phyloP scores from a whole-genome alignment of 129 eudicot species.

The Scalesia atractyloides region DNA sequence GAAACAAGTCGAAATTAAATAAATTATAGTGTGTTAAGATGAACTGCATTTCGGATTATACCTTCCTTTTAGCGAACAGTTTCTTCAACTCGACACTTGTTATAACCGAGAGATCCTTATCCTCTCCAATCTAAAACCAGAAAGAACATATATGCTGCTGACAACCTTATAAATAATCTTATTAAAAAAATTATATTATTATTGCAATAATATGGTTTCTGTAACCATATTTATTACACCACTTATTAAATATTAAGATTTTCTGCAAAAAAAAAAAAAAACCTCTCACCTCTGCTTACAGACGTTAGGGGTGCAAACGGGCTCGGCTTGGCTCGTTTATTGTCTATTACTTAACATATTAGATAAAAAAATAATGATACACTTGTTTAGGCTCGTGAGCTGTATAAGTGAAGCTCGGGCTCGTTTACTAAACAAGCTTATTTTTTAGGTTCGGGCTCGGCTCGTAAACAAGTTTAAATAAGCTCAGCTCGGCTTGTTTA shows the following conservation, averaged over 20 bases:
- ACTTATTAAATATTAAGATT: not conserved
- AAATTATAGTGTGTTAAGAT: not conserved
- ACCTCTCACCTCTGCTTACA: too few relatives aligned
- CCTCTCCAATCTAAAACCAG: constrained; percentile 73
- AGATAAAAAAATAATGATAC: too few relatives aligned
- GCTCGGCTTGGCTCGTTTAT: too few relatives aligned
- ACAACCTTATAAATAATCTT: not conserved
- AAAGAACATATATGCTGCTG: not conserved
- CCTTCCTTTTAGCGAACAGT: constrained; percentile 65
- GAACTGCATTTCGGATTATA: constrained; percentile 15
- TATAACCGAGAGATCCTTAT: constrained; percentile 68
- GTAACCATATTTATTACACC: not conserved
- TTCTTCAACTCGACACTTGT: constrained; percentile 69
- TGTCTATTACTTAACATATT: too few relatives aligned
- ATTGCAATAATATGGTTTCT: not conserved
- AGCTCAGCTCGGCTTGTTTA: too few relatives aligned
- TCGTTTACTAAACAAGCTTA: too few relatives aligned
- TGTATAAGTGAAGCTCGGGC: too few relatives aligned
- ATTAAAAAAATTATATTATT: not conserved
- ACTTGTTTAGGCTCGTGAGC: too few relatives aligned
- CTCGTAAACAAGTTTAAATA: too few relatives aligned
- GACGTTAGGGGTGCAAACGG: too few relatives aligned
- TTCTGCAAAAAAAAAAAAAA: not conserved
- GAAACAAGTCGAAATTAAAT: not conserved
- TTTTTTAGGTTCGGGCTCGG: too few relatives aligned